phyloP scores from a whole-genome alignment of 805 yeast genomes.

The Blastobotrys muscicola region DNA sequence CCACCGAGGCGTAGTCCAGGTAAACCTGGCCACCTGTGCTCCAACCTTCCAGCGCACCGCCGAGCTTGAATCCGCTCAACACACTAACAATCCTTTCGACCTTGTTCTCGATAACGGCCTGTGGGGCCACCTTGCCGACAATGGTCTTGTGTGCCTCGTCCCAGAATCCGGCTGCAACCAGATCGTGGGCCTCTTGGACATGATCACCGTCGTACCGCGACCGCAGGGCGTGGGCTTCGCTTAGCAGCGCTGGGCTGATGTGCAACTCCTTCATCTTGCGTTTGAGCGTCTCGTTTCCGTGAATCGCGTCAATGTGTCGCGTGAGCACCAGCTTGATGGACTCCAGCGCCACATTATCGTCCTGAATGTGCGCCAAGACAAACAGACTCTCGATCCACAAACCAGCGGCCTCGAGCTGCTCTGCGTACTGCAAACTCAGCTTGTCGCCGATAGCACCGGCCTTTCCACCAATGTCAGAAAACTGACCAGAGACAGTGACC shows the following conservation, averaged over 20 bases:
- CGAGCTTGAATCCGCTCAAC: slow-evolving; percentile 17
- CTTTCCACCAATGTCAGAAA: slow-evolving; percentile 8
- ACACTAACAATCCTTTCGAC: slow-evolving; percentile 16
- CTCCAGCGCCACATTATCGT: slow-evolving; percentile 37
- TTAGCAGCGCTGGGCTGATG: slow-evolving; percentile 40
- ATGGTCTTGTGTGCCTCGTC: slow-evolving; percentile 56
- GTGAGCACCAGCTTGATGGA: slow-evolving; percentile 29
- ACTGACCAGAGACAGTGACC: slow-evolving; percentile 12
- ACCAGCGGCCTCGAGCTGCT: slow-evolving; percentile 39
- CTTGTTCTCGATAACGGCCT: slow-evolving; percentile 45
- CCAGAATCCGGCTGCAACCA: slow-evolving; percentile 51
- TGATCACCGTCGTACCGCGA: slow-evolving; percentile 42
- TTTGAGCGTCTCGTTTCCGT: not conserved
- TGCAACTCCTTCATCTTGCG: slow-evolving; percentile 7
- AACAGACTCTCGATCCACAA: slow-evolving; percentile 53
- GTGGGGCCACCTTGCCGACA: slow-evolving; percentile 59
- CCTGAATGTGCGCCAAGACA: slow-evolving; percentile 47
- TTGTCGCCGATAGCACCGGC: slow-evolving; percentile 27
- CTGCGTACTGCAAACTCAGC: slow-evolving; percentile 37
- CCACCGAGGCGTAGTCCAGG: slow-evolving; percentile 19
- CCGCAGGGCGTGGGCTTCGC: slow-evolving; percentile 52
- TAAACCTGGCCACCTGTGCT: slow-evolving; percentile 30
- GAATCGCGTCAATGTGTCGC: slow-evolving; percentile 16
- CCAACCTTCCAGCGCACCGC: slow-evolving; percentile 22
- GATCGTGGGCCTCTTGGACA: slow-evolving; percentile 50